Conservation (phyloP, 169 alveolate species). For the Toxoplasma gondii region DNA sequence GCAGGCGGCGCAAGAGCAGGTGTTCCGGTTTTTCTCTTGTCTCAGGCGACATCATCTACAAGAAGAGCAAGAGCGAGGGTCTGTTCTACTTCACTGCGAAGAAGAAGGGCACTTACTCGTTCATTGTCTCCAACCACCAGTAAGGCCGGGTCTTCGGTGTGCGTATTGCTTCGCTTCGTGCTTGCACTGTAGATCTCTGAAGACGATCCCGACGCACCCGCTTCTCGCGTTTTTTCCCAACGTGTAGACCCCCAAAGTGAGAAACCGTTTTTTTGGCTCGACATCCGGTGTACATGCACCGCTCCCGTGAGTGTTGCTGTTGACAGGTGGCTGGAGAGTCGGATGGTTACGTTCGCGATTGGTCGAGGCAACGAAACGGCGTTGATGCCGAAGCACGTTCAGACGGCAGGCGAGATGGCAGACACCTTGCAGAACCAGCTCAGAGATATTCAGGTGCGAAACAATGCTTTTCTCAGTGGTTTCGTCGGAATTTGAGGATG, state of each 20-base stretch:
- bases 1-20: no score
- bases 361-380: constrained; percentile 75
- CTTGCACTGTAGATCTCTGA: background rate
- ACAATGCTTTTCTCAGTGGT: no score
- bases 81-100: constrained; percentile 73
- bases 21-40: background rate
- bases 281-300: no score
- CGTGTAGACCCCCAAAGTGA: no score
- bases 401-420: constrained; percentile 46
- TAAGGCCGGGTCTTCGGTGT: background rate
- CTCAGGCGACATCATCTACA: constrained; percentile 53
- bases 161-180: background rate
- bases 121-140: constrained; percentile 68
- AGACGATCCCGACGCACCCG: no score
- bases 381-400: constrained; percentile 62
- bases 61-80: constrained; percentile 71
- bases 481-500: background rate
- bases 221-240: no score
- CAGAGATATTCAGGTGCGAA: constrained; percentile 54
- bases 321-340: constrained; percentile 58
- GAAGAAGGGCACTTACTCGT: constrained; percentile 69
- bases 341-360: constrained; percentile 72
- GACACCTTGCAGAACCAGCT: constrained; percentile 37
- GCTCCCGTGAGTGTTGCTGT: no score
- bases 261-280: no score